Conservation (phyloP, 148 eudicot genomes). For the Chenopodium suecicum region DNA sequence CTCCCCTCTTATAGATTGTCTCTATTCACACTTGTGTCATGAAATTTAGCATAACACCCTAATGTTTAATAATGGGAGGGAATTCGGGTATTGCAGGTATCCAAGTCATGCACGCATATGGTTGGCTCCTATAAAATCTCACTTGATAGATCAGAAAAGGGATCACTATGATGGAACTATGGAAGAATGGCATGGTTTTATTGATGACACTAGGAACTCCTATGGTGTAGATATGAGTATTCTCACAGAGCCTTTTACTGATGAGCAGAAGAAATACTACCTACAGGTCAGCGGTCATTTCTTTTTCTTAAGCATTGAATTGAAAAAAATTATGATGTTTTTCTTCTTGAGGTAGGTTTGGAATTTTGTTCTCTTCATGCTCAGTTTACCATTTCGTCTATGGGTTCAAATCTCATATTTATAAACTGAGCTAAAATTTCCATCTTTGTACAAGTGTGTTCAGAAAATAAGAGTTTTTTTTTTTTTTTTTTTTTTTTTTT, state of each 20-base stretch:
- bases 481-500: background rate
- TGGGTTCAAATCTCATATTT: background rate
- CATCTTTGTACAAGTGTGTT: background rate
- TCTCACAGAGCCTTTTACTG: conserved; percentile 62
- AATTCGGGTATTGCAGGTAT: conserved; percentile 60
- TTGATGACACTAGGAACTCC: conserved; percentile 59
- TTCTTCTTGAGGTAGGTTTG: background rate
- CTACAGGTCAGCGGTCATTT: conserved; percentile 50
- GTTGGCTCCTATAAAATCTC: conserved; percentile 91
- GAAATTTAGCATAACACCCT: background rate
- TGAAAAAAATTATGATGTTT: background rate
- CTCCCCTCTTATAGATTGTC: background rate
- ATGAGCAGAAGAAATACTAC: conserved; percentile 84
- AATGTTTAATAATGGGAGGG: background rate
- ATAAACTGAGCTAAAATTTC: background rate
- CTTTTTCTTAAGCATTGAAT: background rate
- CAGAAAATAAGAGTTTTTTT: background rate
- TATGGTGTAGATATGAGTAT: conserved; percentile 94
- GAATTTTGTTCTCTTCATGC: background rate
- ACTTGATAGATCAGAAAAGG: conserved; percentile 69
- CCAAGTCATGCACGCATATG: conserved; percentile 99
- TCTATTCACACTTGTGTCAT: background rate
- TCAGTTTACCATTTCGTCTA: background rate
- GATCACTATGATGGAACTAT: conserved; percentile 71
- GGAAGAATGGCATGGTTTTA: conserved; percentile 81